phyloP scores from a whole-genome alignment of 2,329 filamentous ascomycete species.

The Pyricularia grisea region DNA sequence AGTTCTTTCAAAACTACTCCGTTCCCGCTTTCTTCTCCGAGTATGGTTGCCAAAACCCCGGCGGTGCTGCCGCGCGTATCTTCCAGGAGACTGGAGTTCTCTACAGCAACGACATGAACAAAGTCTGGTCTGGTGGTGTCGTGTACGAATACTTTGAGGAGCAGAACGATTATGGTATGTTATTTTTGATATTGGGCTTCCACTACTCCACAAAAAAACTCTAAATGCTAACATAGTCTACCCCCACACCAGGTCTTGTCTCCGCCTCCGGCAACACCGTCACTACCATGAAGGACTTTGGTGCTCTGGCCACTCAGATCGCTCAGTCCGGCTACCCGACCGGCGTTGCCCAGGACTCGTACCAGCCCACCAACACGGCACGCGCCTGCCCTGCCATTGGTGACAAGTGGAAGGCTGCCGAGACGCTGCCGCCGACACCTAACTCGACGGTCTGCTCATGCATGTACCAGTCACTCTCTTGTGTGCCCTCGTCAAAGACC shows the following conservation, averaged over 20 bases:
- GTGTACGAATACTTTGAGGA: slow-evolving; percentile 96
- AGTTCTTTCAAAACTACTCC: slow-evolving; percentile 74
- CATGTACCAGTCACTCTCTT: slow-evolving; percentile 65
- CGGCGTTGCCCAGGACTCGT: slow-evolving; percentile 53
- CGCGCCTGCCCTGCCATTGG: slow-evolving; percentile 57
- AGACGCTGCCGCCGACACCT: slow-evolving; percentile 68
- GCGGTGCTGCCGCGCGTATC: slow-evolving; percentile 50
- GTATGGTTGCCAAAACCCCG: slow-evolving; percentile 74
- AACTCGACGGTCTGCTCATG: slow-evolving; percentile 71
- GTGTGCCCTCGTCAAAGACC: slow-evolving; percentile 43
- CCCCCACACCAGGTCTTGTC: slow-evolving; percentile 48
- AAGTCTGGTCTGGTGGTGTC: slow-evolving; percentile 83
- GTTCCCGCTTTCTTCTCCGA: slow-evolving; percentile 93
- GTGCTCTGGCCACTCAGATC: slow-evolving; percentile 58
- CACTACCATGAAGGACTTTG: slow-evolving; percentile 62
- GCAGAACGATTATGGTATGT: slow-evolving; percentile 67
- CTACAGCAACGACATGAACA: slow-evolving; percentile 67
- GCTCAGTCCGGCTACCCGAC: slow-evolving; percentile 50
- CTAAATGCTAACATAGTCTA: not conserved
- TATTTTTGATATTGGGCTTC: not conserved
- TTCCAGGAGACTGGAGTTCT: slow-evolving; percentile 76
- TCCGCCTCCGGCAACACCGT: slow-evolving; percentile 46
- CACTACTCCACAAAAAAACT: not conserved
- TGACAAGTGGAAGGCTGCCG: slow-evolving; percentile 56
- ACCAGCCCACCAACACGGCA: slow-evolving; percentile 59